Conservation (phyloP, 495 filamentous ascomycete genomes). For the Penicillium bialowiezense region DNA sequence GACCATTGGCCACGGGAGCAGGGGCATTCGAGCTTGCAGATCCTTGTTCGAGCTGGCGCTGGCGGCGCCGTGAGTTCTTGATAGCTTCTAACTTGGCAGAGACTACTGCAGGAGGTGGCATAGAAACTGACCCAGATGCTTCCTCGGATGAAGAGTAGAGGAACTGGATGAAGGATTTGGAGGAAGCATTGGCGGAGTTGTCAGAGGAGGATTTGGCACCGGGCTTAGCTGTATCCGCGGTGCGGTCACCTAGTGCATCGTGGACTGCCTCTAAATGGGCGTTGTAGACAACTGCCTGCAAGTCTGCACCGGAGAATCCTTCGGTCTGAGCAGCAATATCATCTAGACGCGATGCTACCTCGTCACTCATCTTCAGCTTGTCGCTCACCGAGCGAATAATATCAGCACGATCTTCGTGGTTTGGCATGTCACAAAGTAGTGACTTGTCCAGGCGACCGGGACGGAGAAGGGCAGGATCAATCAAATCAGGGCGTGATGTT, state of each 20-base stretch:
- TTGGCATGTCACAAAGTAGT: slow-evolving; percentile 83
- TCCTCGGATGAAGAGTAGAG: slow-evolving; percentile 65
- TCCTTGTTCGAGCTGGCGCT: slow-evolving; percentile 51
- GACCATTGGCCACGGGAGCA: slow-evolving; percentile 26
- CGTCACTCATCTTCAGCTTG: slow-evolving; percentile 67
- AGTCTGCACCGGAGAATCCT: slow-evolving; percentile 92
- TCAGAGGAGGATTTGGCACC: slow-evolving; percentile 29
- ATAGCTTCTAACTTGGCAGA: slow-evolving; percentile 71
- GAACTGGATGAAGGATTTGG: slow-evolving; percentile 70
- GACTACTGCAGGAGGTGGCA: slow-evolving; percentile 67
- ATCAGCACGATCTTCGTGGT: slow-evolving; percentile 73
- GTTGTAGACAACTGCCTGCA: slow-evolving; percentile 93
- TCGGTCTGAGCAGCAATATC: slow-evolving; percentile 77
- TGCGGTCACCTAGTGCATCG: slow-evolving; percentile 72
- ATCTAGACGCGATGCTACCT: slow-evolving; percentile 48
- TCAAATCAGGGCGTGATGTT: slow-evolving; percentile 85
- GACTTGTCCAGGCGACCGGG: slow-evolving; percentile 91
- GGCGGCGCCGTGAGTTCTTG: slow-evolving; percentile 62
- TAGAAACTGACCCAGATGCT: slow-evolving; percentile 38
- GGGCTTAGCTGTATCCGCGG: slow-evolving; percentile 34
- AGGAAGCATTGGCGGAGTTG: slow-evolving; percentile 34
- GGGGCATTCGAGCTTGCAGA: slow-evolving; percentile 20
- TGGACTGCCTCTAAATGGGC: slow-evolving; percentile 97
- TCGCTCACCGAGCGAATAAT: slow-evolving; percentile 78
- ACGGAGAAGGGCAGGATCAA: slow-evolving; percentile 86